Conservation (phyloP, 164 flowering plant species). For the Saururus chinensis region DNA sequence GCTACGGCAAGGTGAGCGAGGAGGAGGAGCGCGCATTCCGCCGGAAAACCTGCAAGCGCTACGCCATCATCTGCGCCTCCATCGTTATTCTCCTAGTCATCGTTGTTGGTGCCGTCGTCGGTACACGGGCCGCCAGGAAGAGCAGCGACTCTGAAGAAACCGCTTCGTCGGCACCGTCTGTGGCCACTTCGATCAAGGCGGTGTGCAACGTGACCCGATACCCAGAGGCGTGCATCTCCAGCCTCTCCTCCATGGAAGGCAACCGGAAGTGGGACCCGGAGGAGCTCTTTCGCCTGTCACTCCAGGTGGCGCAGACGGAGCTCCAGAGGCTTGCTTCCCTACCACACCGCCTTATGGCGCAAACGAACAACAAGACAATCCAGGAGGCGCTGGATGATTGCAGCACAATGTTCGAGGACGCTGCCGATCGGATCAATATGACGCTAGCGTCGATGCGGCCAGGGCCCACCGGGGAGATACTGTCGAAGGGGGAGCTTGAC, state of each 20-base stretch:
- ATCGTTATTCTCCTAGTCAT: slow-evolving; percentile 38
- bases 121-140: slow-evolving; percentile 9
- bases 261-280: slow-evolving; percentile 19
- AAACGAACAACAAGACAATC: slow-evolving; percentile 12
- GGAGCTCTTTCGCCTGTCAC: slow-evolving; percentile 33
- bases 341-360: slow-evolving; percentile 3
- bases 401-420: slow-evolving; percentile 25
- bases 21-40: slow-evolving; percentile 24
- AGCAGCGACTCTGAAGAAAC: neutral
- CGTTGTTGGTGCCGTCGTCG: slow-evolving; percentile 42
- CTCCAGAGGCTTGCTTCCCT: slow-evolving; percentile 20
- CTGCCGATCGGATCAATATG: slow-evolving; percentile 41
- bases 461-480: neutral
- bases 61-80: slow-evolving; percentile 36
- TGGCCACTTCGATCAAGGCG: slow-evolving; percentile 38
- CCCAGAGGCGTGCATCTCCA: slow-evolving; percentile 36
- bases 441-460: slow-evolving; percentile 12
- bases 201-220: slow-evolving; percentile 46
- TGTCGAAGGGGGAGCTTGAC: slow-evolving; percentile 13
- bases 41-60: slow-evolving; percentile 31
- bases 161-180: neutral
- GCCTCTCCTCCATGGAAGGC: slow-evolving; percentile 17
- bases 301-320: slow-evolving; percentile 33
- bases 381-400: slow-evolving; percentile 33
- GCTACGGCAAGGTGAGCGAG: slow-evolving; percentile 45